Conservation (phyloP, 2,329 filamentous ascomycete genomes). For the Karstenula rhodostoma region DNA sequence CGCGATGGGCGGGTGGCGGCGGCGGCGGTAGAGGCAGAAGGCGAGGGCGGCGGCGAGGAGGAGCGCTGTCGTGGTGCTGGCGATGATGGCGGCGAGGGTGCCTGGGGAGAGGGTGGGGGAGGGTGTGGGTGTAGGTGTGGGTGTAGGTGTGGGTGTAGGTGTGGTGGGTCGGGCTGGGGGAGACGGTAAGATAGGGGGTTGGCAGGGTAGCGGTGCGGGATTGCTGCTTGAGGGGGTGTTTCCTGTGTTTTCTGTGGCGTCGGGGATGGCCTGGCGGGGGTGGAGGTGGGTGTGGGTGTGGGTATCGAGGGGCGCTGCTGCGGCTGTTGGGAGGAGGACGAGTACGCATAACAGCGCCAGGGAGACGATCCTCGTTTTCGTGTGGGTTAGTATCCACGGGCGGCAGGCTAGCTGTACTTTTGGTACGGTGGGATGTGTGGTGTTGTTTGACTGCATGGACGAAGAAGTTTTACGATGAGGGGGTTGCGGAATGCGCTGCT, state of each 20-base stretch:
- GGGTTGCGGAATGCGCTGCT: background rate
- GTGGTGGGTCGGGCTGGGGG: background rate
- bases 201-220: constrained; percentile 9
- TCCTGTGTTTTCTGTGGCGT: constrained; percentile 31
- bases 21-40: constrained; percentile 19
- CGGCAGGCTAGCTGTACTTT: constrained; percentile 10
- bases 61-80: constrained; percentile 17
- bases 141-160: constrained; percentile 6
- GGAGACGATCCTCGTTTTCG: constrained; percentile 12
- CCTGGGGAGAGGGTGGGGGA: constrained; percentile 17
- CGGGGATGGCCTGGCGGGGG: constrained; percentile 34
- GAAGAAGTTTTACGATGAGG: background rate
- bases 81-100: constrained; percentile 27
- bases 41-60: constrained; percentile 19
- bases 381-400: background rate
- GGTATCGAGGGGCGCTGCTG: constrained; percentile 18
- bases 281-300: constrained; percentile 7
- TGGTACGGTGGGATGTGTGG: background rate
- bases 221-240: constrained; percentile 23
- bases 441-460: background rate
- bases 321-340: constrained; percentile 11
- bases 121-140: constrained; percentile 5
- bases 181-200: constrained; percentile 2
- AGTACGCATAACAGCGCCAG: constrained; percentile 11
- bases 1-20: constrained; percentile 19